Evolutionary conservation across 1,284 basidiomycete genomes (phyloP), one percentile per base, ranked within the genome.

Genomic region (Naganishia sp.): DNA sequence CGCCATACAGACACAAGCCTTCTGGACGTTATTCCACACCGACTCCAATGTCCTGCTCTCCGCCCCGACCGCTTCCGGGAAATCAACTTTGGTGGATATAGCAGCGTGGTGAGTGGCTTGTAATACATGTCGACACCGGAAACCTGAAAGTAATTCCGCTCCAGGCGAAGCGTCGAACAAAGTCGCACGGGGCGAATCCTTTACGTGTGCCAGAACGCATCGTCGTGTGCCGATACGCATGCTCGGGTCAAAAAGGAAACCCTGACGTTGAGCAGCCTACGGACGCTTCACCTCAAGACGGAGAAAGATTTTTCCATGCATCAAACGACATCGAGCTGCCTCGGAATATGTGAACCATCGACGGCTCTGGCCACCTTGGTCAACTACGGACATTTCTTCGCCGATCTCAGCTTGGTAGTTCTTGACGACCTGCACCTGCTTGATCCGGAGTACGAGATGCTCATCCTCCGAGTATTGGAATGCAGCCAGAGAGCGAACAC

Each of bases 351-450:
- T 0, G 78, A 77, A 0, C 78, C 82, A 0, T 70, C 68, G 3
- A 69, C 78, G 0, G 68, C 82, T 9, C 66, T 80, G 28, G 69
- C 70, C 15, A 69, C 66, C 1, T 63, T 76, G 39, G 45, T n/a
- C 16, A 65, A 61, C 31, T 44, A 65, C 54, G 54, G 56, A 23
- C 18, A 81, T 4, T 69, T 88, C 21, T 78, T 80, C 11, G 69
- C 70, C 72, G 36, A 74, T 46, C 81, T 92, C 23, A 81, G 84
- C 65, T 78, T 96, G 42, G 85, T 94, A 33, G 75, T 98, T 1
- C 88, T 89, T 66, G 93, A 98, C 71, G 89, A 90, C 73, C 80
- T 99, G 23, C 92, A 99, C 72, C 85, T 90, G 33, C 82, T 99
- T 55, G 87, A 92, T 73, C 81, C 87, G 2, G 79, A 82, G 1